Base-by-base conservation (phyloP, 768 basidiomycete genomes). In the Kwoniella dejecticola region DNA sequence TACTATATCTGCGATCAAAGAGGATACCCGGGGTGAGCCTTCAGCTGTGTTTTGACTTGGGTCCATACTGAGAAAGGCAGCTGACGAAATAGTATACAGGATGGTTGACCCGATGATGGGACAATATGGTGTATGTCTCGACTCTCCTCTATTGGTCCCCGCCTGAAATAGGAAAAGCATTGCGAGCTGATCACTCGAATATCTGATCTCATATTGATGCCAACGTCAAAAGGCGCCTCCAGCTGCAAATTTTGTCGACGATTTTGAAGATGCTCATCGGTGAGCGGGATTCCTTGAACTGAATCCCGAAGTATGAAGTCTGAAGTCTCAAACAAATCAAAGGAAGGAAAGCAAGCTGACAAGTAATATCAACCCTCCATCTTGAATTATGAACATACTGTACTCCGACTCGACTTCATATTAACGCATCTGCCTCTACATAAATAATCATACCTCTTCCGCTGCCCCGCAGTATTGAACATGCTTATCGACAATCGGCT, bases 211-310 rank as follows among this genome's bases (percentile, higher is more conserved):
- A n/a, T n/a, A n/a, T n/a, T n/a, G 33, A 36, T 36, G 33, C 7
- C 33, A 36, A 36, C n/a, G n/a, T n/a, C n/a, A n/a, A n/a, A n/a
- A 73, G 71, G 64, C 69, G 72, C 72, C 69, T 42, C 64, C 72
- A 36, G 69, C 72, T 47, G 67, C 69, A 49, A 60, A 60, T 33
- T 60, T 67, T 40, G 68, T 66, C 36, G 72, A 74, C 57, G 72
- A 74, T 49, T 65, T 63, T 56, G 64, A 69, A 40, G 72, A 74
- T 61, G 69, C 72, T 68, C 72, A 74, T 52, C 67, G 72, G 69
- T 70, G 53, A 62, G 64, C 17, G 36, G 10, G 23, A 42, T 40
- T 24, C 17, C 44, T 17, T 31, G n/a, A n/a, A n/a, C n/a, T n/a
- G n/a, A n/a, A n/a, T n/a, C n/a, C n/a, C n/a, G n/a, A n/a, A n/a